Base-by-base conservation (phyloP, 495 filamentous ascomycete species). In the Aspergillus hancockii region DNA sequence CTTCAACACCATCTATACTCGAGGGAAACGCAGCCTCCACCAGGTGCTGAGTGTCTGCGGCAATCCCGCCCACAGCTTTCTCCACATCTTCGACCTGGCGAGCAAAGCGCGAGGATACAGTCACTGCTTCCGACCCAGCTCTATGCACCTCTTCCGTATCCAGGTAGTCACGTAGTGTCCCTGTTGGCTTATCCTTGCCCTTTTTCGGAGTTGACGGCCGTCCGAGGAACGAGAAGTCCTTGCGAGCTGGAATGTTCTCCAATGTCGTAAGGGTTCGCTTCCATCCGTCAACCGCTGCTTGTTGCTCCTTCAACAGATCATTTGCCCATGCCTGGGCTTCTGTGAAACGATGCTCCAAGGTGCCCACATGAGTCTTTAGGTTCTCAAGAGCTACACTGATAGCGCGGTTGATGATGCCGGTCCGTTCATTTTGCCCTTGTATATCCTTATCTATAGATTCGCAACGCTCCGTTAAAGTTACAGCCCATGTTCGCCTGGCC, bases 351-450 rank as follows among this genome's bases (percentile, higher is more conserved):
- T 86, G 82, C 61, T 93, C 88, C 55, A 94, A 71, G 40, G 74
- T 85, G 30, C 84, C 88, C 54, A 94, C 80, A 65, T 92, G 91
- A 6, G 85, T 85, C 63, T 93, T 82, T 46, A 95, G 83, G 62
- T 95, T 97, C 54, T 85, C 84, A 18, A 93, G 83, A 25, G 91
- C 92, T 31, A 92, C 89, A 50, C 87, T 84, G 16, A 90, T 80
- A 49, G 87, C 89, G 52, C 85, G 82, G 47, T 88, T 77, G 63
- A 96, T 90, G 43, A 90, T 81, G 31, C 85, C 80, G 52, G 87
- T 87, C 64, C 92, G 89, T 54, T 78, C 74, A 61, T 88, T 82
- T 53, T 82, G 72, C 45, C 81, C 73, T 22, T 77, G 75, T 28
- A 84, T 78, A 12, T 61, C 68, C 50, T 78, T 74, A 32, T 87